Percentiles rank a stretch among this genome's conserved stretches.
phyloP scores from a whole-genome alignment of 495 filamentous ascomycete species.

The Xylaria palmicola region DNA sequence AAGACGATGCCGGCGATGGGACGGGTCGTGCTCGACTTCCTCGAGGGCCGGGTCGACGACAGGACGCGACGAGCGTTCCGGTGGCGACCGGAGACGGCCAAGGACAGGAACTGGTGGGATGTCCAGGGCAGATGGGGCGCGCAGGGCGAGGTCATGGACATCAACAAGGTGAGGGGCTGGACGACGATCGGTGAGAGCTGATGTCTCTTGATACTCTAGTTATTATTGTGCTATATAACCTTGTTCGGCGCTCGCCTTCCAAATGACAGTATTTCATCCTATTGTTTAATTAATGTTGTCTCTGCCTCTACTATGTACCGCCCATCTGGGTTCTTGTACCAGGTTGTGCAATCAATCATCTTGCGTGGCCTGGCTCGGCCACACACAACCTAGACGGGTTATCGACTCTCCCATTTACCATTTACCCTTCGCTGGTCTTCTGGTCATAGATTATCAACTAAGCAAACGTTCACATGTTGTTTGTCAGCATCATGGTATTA shows the following conservation, averaged over 20 bases:
- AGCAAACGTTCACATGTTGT: too few relatives aligned
- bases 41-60: slow-evolving; percentile 43
- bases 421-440: too few relatives aligned
- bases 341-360: too few relatives aligned
- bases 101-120: slow-evolving; percentile 47
- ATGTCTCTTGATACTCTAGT: background rate
- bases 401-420: too few relatives aligned
- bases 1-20: slow-evolving; percentile 54
- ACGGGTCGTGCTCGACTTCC: slow-evolving; percentile 43
- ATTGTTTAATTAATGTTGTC: too few relatives aligned
- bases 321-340: too few relatives aligned
- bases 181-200: slow-evolving; percentile 7
- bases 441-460: too few relatives aligned
- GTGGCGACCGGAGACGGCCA: slow-evolving; percentile 52
- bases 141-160: slow-evolving; percentile 45
- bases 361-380: too few relatives aligned
- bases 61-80: slow-evolving; percentile 43
- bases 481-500: background rate
- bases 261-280: too few relatives aligned
- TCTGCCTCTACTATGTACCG: background rate
- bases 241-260: too few relatives aligned
- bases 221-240: too few relatives aligned
- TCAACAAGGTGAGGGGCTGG: slow-evolving; percentile 40
- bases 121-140: slow-evolving; percentile 52
- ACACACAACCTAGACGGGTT: too few relatives aligned